phyloP scores from a whole-genome alignment of 345 rosid genomes.

The Brassica carinata region DNA sequence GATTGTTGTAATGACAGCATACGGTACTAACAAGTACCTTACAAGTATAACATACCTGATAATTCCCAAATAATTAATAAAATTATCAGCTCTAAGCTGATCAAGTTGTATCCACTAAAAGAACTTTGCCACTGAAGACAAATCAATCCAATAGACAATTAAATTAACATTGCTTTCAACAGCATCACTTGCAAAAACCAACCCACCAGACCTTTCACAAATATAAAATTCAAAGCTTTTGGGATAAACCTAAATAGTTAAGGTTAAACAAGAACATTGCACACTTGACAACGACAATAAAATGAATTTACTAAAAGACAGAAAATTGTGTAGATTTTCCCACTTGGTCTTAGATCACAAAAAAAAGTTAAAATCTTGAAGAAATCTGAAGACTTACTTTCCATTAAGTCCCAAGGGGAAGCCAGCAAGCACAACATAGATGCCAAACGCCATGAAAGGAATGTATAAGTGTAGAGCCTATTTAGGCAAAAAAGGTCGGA shows the following conservation, averaged over 20 bases:
- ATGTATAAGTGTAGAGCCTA: background rate
- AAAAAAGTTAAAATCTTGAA: background rate
- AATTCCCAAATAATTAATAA: conserved; percentile 2
- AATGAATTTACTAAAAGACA: background rate
- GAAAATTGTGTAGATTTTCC: background rate
- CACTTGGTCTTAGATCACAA: background rate
- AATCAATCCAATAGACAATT: background rate
- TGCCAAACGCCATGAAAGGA: background rate
- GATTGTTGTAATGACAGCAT: conserved; percentile 5
- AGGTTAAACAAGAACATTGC: background rate
- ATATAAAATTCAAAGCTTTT: background rate
- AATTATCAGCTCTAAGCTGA: background rate
- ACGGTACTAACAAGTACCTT: conserved; percentile 2
- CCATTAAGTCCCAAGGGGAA: background rate
- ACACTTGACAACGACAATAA: background rate
- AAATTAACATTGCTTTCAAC: background rate
- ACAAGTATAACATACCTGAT: conserved; percentile 11
- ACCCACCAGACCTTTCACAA: background rate
- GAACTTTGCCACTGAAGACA: conserved; percentile 11
- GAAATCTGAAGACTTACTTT: background rate
- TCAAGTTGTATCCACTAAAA: background rate
- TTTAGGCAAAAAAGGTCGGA: background rate
- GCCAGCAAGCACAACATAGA: background rate
- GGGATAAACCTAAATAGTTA: background rate
- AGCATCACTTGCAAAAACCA: background rate